Base-by-base conservation (phyloP, 2,329 filamentous ascomycete species). In the Fusarium sublunatum region DNA sequence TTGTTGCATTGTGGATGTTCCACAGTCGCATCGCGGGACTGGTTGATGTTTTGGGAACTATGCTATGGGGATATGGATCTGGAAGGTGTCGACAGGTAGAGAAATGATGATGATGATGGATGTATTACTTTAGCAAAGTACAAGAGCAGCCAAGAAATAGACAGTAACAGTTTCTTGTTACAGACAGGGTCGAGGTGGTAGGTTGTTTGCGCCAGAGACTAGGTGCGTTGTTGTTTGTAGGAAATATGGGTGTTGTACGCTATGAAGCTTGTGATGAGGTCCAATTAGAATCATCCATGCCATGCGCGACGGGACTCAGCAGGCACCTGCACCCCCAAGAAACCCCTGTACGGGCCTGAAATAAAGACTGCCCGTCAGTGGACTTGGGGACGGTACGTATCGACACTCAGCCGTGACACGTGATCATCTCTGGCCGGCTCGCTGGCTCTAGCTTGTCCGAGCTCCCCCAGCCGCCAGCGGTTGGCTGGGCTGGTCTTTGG, bases 1-100 rank as follows among this genome's bases (percentile, higher is more conserved):
- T 83, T 93, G 89, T 80, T 90, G 87, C 83, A 90, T 89, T 68
- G 73, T 79, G 77, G 61, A 73, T 63, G 73, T 69, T 75, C 71
- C 70, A 73, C 71, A 77, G 72, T 77, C 81, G 79, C 83, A 85
- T 85, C 55, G 75, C 81, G 78, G 75, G 77, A 76, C 71, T 61
- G 57, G 56, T 57, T 58, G 56, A 61, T 56, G 43, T 51, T 40
- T 63, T 52, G 61, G 54, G 53, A 71, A 63, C 65, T 71, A 56
- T 65, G 56, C 29, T 47, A 58, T 60, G 57, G 56, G 47, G 58
- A 58, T 45, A 42, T 47, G 29, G 35, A 35, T 28, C 15, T 40
- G 29, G 61, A 42, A 49, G 43, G 25, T 47, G 31, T 38, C 42
- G 26, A 35, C 19, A 40, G 22, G 40, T 26, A 36, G 29, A 11